Base-by-base conservation (phyloP, 116 monocot genomes). In the Posidonia oceanica region DNA sequence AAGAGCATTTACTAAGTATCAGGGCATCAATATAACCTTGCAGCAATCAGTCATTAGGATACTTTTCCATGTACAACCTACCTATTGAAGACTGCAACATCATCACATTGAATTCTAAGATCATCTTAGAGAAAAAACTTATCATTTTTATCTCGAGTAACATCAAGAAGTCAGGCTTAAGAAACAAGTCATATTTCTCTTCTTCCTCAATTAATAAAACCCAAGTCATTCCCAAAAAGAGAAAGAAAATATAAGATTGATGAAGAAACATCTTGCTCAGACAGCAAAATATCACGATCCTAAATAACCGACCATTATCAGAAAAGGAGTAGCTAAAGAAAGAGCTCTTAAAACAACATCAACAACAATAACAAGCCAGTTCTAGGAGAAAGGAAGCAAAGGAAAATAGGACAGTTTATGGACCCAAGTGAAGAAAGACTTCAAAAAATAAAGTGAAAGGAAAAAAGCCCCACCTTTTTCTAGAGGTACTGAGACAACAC, bases 1-100 rank as follows among this genome's bases (percentile, higher is more conserved):
- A 39, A 22, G 39, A 64, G 39, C 36, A 64, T 64, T 64, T 64
- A 64, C 36, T 64, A 38, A 64, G 39, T n/a, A n/a, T n/a, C n/a
- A n/a, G n/a, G n/a, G n/a, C n/a, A 63, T 63, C 63, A 14, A 63
- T 36, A 37, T 29, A 29, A 29, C 29, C 29, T 29, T 29, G 29
- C 63, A 63, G 36, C 3, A 14, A 37, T 63, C 7, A 38, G 14
- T 63, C 36, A 38, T 11, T 39, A 40, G 4, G 37, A 37, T 64
- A 15, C 11, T 40, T 39, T 40, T 39, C 11, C 39, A 39, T 39
- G 64, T 64, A 16, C 40, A 40, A 41, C 64, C 39, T 39, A 40
- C 64, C 17, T 18, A 64, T 5, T 41, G 16, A 17, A 64, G 39
- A 40, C 39, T 23, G 2, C 15, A 17, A 40, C n/a, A 64, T 64